Percentiles rank a stretch among this genome's conserved stretches.
These are phyloP conservation scores for Diaporthe vaccinii DNA, from an alignment of 2,329 filamentous ascomycete species.

Conservation along the genomic window DNA sequence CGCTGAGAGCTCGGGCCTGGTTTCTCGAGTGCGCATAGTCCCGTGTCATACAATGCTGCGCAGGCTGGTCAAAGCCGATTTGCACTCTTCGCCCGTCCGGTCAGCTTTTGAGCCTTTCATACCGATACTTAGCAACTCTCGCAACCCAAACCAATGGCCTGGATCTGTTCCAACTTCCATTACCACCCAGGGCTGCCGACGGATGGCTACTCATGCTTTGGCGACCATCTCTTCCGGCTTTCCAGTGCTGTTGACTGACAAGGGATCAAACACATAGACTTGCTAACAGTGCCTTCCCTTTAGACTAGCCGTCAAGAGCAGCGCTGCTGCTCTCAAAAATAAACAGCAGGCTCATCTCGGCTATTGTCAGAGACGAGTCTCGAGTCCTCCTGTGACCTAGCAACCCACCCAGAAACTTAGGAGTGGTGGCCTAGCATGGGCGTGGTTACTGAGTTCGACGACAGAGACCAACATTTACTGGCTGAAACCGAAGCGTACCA, in stretches of 20 bases:
- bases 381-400: slow-evolving; percentile 31
- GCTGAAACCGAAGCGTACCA: slow-evolving; percentile 72
- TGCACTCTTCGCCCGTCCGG: not conserved
- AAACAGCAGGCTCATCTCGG: slow-evolving; percentile 35
- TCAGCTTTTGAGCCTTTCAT: not conserved
- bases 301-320: slow-evolving; percentile 33
- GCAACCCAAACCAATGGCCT: not conserved
- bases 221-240: slow-evolving; percentile 17
- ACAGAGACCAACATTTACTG: slow-evolving; percentile 74
- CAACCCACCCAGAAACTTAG: slow-evolving; percentile 36
- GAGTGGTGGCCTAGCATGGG: slow-evolving; percentile 76
- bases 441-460: slow-evolving; percentile 75
- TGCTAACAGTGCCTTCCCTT: slow-evolving; percentile 3
- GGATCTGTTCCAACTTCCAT: not conserved
- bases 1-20: slow-evolving; percentile 23
- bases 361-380: slow-evolving; percentile 23
- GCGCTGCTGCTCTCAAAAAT: slow-evolving; percentile 41
- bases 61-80: not conserved
- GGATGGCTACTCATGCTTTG: not conserved
- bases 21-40: not conserved
- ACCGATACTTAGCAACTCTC: not conserved
- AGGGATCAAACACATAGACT: not conserved
- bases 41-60: not conserved
- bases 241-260: not conserved
- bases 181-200: not conserved